Percentiles rank a stretch among this genome's conserved stretches.
These are phyloP conservation scores for Capsicum chinense DNA, from an alignment of 257 asterid species.

Conservation along the genomic window DNA sequence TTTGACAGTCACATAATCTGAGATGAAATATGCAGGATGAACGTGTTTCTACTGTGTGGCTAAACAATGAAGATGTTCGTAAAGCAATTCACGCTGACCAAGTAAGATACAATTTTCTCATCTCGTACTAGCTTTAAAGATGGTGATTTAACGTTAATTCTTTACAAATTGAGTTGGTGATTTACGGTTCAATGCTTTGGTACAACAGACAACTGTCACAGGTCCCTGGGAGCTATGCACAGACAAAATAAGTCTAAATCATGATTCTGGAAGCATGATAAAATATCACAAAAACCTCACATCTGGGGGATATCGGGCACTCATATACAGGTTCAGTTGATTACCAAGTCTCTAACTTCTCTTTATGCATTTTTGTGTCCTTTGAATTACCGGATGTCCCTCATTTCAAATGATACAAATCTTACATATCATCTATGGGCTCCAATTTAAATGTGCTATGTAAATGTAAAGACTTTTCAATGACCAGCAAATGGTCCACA, in stretches of 20 bases:
- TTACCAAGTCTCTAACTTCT: background rate
- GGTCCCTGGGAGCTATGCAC: conserved; percentile 82
- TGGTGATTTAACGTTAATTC: conserved; percentile 23
- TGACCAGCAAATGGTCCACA: background rate
- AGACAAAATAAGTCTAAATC: conserved; percentile 52
- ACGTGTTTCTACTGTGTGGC: conserved; percentile 83
- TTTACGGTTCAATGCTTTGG: background rate
- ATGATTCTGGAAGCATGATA: conserved; percentile 96
- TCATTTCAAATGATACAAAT: background rate
- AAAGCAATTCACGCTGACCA: conserved; percentile 84
- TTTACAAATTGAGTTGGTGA: background rate
- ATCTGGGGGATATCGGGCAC: conserved; percentile 77
- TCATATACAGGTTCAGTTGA: conserved; percentile 64
- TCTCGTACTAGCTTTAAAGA: conserved; percentile 25
- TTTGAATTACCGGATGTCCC: background rate
- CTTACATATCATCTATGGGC: background rate
- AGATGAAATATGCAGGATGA: conserved; percentile 61
- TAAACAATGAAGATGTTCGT: conserved; percentile 74
- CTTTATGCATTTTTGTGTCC: background rate
- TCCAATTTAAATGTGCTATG: background rate
- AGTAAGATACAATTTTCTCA: conserved; percentile 54
- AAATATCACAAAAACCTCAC: conserved; percentile 87
- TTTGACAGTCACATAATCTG: background rate
- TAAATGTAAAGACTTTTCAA: background rate
- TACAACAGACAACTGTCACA: conserved; percentile 51